Conservation (phyloP, 2,329 filamentous ascomycete genomes). For the Colletotrichum tabaci region DNA sequence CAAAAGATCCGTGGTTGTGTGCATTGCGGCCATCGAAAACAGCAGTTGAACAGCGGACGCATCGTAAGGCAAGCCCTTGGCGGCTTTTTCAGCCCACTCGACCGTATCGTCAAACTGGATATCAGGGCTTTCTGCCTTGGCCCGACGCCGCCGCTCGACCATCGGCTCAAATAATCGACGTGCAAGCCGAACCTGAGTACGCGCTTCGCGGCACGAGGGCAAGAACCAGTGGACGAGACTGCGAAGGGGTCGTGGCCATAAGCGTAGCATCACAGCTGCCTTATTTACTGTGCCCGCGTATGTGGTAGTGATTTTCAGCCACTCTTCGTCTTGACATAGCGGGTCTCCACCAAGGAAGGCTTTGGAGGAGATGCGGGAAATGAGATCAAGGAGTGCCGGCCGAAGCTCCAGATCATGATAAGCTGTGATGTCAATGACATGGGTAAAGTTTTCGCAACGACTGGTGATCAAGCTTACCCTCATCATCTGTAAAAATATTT, state of each 20-base stretch:
- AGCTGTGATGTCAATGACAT: conserved; percentile 41
- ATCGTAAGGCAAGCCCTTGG: conserved; percentile 74
- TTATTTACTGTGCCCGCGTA: conserved; percentile 58
- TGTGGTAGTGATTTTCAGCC: conserved; percentile 61
- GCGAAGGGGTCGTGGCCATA: conserved; percentile 57
- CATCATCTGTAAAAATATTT: conserved; percentile 9
- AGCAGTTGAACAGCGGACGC: conserved; percentile 80
- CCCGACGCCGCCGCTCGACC: conserved; percentile 46
- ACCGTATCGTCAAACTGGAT: conserved; percentile 54
- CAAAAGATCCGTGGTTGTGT: conserved; percentile 57
- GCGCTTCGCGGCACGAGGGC: conserved; percentile 54
- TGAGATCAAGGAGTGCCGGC: conserved; percentile 46
- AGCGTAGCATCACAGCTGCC: conserved; percentile 54
- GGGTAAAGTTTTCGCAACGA: neutral
- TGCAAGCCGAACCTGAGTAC: conserved; percentile 55
- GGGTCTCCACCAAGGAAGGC: conserved; percentile 61
- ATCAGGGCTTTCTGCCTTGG: conserved; percentile 39
- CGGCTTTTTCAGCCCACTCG: conserved; percentile 57
- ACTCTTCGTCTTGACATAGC: conserved; percentile 61
- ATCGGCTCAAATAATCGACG: conserved; percentile 54
- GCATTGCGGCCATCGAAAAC: conserved; percentile 74
- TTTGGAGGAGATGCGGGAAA: conserved; percentile 65
- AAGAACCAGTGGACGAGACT: conserved; percentile 61
- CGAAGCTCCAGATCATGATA: conserved; percentile 31
- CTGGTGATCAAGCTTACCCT: neutral